A percentile compares a stretch with the other conserved stretches of the same genome.
Evolutionary conservation across 306 rosid genomes (phyloP).

Genomic region (Morella rubra): DNA sequence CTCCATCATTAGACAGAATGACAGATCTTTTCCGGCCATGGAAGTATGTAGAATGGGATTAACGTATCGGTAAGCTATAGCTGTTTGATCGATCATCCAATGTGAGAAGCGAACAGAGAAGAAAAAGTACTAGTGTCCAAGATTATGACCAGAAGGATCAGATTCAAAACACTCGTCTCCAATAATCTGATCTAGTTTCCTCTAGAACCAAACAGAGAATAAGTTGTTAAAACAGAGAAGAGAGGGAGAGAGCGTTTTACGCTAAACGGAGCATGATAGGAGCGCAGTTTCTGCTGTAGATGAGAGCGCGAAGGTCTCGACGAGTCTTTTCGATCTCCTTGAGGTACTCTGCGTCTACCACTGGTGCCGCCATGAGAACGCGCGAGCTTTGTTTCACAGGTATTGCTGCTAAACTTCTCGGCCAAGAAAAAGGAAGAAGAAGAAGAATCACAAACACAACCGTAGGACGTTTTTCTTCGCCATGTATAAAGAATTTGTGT

Average conservation of each 20-base stretch:
- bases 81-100: not conserved
- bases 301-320: conserved; percentile 75
- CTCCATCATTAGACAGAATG: too few relatives aligned
- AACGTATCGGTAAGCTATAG: not conserved
- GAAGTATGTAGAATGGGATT: too few relatives aligned
- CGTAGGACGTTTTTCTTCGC: not conserved
- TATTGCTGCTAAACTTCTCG: not conserved
- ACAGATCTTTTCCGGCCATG: too few relatives aligned
- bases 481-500: not conserved
- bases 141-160: not conserved
- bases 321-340: conserved; percentile 66
- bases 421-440: not conserved
- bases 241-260: conserved; percentile 34
- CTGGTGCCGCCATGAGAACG: conserved; percentile 33
- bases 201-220: not conserved
- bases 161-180: not conserved
- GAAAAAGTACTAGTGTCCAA: not conserved
- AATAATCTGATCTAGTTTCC: not conserved
- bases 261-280: conserved; percentile 93
- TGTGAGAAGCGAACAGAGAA: not conserved
- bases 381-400: not conserved
- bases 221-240: not conserved
- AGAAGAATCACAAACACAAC: not conserved
- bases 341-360: conserved; percentile 46
- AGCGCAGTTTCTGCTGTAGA: conserved; percentile 58